A percentile compares a stretch with the other conserved stretches of the same genome.
Evolutionary conservation across 2,329 filamentous ascomycete species (phyloP).

Genomic region (Balansia obtecta): DNA sequence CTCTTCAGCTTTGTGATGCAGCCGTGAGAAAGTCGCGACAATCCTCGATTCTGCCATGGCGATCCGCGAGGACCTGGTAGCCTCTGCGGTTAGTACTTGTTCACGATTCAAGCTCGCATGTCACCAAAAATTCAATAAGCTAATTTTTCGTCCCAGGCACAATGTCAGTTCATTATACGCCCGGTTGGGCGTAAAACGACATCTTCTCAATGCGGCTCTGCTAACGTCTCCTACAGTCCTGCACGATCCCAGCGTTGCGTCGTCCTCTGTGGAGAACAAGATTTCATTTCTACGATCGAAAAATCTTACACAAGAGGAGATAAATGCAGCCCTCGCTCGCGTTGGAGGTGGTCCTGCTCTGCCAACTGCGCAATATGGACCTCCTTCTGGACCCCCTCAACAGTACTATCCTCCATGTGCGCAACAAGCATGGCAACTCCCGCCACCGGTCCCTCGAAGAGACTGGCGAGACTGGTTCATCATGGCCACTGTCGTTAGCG

Average conservation of each 20-base stretch:
- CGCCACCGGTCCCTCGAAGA: constrained; percentile 54
- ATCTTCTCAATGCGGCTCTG: neutral
- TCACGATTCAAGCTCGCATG: neutral
- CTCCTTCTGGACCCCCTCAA: constrained; percentile 30
- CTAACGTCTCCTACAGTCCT: constrained; percentile 48
- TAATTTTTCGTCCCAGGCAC: constrained; percentile 18
- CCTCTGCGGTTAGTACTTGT: constrained; percentile 53
- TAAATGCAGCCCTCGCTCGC: constrained; percentile 71
- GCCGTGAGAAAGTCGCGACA: constrained; percentile 10
- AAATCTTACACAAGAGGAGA: constrained; percentile 92
- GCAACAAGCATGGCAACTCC: constrained; percentile 45
- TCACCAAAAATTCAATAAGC: neutral
- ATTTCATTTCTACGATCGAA: constrained; percentile 91
- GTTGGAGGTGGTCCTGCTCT: constrained; percentile 47
- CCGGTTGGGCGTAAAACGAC: neutral
- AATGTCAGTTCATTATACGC: constrained; percentile 24
- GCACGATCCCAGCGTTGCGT: constrained; percentile 83
- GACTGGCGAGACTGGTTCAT: constrained; percentile 99
- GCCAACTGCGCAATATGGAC: constrained; percentile 26
- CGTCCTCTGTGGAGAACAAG: constrained; percentile 83
- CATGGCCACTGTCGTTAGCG: constrained; percentile 90
- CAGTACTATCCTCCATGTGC: constrained; percentile 36
- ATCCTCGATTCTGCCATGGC: constrained; percentile 40
- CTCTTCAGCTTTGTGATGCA: constrained; percentile 11
- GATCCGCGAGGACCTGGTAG: constrained; percentile 87